Evolutionary conservation across 225 moss, liverwort and hornwort species (phyloP).

Genomic region (Sphagnum contortum): DNA sequence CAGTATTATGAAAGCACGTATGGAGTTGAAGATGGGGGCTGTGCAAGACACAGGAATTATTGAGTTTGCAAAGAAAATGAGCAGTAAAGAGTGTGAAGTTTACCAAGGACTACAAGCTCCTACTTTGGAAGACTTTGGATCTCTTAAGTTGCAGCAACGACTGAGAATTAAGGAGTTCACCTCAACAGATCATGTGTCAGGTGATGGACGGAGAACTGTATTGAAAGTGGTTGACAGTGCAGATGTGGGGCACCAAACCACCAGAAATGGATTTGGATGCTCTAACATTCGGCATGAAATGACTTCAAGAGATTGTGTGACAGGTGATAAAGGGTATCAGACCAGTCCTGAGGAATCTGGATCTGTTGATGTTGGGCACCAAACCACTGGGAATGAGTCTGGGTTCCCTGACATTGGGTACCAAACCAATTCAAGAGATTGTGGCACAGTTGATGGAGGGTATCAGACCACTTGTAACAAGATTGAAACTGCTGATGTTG

Average conservation of each 20-base stretch:
- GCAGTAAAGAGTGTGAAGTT: background rate
- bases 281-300: background rate
- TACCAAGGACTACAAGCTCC: background rate
- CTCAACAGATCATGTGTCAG: background rate
- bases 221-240: no score
- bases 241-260: background rate
- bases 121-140: no score
- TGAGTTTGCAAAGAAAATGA: background rate
- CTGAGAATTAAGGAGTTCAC: background rate
- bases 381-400: constrained; percentile 8
- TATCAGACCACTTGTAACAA: constrained; percentile 17
- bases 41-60: background rate
- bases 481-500: constrained; percentile 9
- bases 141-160: no score
- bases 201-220: background rate
- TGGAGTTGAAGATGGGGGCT: no score
- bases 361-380: constrained; percentile 9
- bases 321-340: constrained; percentile 7
- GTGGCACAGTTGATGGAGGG: constrained; percentile 11
- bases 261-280: background rate
- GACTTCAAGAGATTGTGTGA: constrained; percentile 1
- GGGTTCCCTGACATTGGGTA: constrained; percentile 10
- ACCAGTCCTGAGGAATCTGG: constrained; percentile 3
- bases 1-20: no score
- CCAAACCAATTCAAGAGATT: constrained; percentile 11